These are phyloP conservation scores for Ustulina deusta DNA, from an alignment of 2,329 filamentous ascomycete species.

Conservation along the genomic window DNA sequence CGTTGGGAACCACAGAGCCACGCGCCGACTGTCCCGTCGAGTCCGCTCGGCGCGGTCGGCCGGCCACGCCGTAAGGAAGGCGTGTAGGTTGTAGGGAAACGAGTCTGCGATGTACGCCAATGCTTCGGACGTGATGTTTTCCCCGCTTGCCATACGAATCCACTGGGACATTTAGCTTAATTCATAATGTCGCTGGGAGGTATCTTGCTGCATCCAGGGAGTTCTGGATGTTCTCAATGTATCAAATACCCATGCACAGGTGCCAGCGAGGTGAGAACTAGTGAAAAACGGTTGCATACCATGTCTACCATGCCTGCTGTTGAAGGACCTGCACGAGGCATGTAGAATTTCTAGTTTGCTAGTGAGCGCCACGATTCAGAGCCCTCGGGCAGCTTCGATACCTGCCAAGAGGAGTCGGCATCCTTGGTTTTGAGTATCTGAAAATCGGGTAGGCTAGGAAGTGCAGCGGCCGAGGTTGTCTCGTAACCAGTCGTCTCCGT, in stretches of 20 bases:
- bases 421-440: constrained; percentile 24
- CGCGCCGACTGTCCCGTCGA: constrained; percentile 11
- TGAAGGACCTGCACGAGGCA: constrained; percentile 28
- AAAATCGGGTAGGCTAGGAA: constrained; percentile 28
- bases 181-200: not conserved
- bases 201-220: not conserved
- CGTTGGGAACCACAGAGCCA: constrained; percentile 78
- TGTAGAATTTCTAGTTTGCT: constrained; percentile 40
- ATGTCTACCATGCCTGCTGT: constrained; percentile 63
- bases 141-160: constrained; percentile 67
- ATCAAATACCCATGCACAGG: not conserved
- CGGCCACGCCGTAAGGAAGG: constrained; percentile 37
- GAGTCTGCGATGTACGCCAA: constrained; percentile 72
- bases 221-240: not conserved
- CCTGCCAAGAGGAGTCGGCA: constrained; percentile 42
- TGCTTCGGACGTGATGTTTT: constrained; percentile 69
- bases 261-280: not conserved
- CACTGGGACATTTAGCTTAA: constrained; percentile 54
- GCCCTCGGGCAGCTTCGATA: constrained; percentile 15
- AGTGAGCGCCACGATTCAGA: constrained; percentile 39
- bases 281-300: constrained; percentile 16
- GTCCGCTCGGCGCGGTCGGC: not conserved
- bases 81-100: constrained; percentile 72
- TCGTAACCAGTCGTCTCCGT: constrained; percentile 37
- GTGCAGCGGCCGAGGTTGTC: constrained; percentile 3